Percentiles rank a stretch among this genome's conserved stretches.
phyloP scores from a whole-genome alignment of 371 early-diverging fungal genomes.

The Choanephora cucurbitarum region DNA sequence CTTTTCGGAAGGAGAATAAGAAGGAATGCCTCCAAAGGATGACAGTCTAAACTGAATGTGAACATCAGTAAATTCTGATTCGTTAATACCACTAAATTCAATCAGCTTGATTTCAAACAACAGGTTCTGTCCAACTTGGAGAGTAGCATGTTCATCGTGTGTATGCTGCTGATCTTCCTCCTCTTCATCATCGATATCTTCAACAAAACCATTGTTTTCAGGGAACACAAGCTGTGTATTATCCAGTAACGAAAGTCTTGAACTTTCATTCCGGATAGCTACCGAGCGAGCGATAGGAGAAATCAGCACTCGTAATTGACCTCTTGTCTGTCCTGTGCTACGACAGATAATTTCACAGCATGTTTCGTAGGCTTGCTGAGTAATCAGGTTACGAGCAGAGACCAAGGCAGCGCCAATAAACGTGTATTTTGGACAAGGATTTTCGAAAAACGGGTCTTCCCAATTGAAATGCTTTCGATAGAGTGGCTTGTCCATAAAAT shows the following conservation, averaged over 20 bases:
- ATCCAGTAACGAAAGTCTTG: conserved; percentile 4
- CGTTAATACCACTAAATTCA: conserved; percentile 69
- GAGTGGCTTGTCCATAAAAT: conserved; percentile 70
- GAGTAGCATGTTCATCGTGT: conserved; percentile 11
- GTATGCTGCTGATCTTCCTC: conserved; percentile 11
- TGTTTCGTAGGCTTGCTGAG: conserved; percentile 54
- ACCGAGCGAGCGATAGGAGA: conserved; percentile 49
- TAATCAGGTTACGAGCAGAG: conserved; percentile 50
- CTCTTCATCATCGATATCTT: conserved; percentile 14
- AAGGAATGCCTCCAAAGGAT: conserved; percentile 56
- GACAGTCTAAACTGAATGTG: conserved; percentile 80
- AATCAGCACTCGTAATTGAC: conserved; percentile 46
- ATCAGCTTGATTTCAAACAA: conserved; percentile 74
- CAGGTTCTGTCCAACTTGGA: conserved; percentile 56
- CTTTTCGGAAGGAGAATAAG: conserved; percentile 55
- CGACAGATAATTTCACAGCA: conserved; percentile 58
- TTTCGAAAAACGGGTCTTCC: conserved; percentile 78
- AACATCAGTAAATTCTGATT: conserved; percentile 71
- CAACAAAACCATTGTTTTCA: conserved; percentile 10
- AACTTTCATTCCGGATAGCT: conserved; percentile 5
- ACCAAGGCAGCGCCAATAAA: conserved; percentile 66
- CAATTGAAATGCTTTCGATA: conserved; percentile 76
- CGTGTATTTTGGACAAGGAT: conserved; percentile 62
- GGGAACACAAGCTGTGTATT: conserved; percentile 10
- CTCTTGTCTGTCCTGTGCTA: conserved; percentile 57